Conservation (phyloP, 768 basidiomycete genomes). For the Serpula lacrymans region DNA sequence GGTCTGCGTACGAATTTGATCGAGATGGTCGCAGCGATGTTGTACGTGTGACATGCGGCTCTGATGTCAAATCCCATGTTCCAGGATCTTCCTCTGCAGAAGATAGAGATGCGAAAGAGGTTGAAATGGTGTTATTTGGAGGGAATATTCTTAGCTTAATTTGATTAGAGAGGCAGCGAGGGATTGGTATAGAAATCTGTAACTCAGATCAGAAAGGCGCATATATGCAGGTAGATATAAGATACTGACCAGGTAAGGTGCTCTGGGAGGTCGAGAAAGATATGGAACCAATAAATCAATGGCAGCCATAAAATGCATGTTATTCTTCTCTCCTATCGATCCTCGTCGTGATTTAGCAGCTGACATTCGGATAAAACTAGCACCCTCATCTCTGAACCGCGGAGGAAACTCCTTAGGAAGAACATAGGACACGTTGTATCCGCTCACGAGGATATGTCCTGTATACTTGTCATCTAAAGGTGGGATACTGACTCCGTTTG, state of each 20-base stretch:
- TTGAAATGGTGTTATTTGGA: slow-evolving; percentile 45
- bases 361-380: slow-evolving; percentile 21
- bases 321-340: slow-evolving; percentile 58
- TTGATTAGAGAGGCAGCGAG: slow-evolving; percentile 74
- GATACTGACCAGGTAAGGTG: slow-evolving; percentile 65
- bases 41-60: slow-evolving; percentile 67
- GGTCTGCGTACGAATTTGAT: slow-evolving; percentile 59
- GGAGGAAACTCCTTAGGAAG: slow-evolving; percentile 64
- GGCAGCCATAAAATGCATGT: slow-evolving; percentile 76
- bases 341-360: slow-evolving; percentile 40
- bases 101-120: slow-evolving; percentile 67
- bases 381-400: slow-evolving; percentile 17
- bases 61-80: slow-evolving; percentile 73
- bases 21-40: slow-evolving; percentile 46
- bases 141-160: slow-evolving; percentile 74
- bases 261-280: slow-evolving; percentile 60
- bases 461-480: slow-evolving; percentile 66
- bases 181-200: slow-evolving; percentile 74
- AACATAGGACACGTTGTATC: slow-evolving; percentile 74
- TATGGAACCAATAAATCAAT: slow-evolving; percentile 76
- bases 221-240: neutral
- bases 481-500: slow-evolving; percentile 24
- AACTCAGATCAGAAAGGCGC: slow-evolving; percentile 8
- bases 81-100: slow-evolving; percentile 68
- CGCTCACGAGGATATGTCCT: slow-evolving; percentile 72